These are phyloP conservation scores for Rubus idaeus DNA, from an alignment of 306 rosid genomes.

Conservation along the genomic window DNA sequence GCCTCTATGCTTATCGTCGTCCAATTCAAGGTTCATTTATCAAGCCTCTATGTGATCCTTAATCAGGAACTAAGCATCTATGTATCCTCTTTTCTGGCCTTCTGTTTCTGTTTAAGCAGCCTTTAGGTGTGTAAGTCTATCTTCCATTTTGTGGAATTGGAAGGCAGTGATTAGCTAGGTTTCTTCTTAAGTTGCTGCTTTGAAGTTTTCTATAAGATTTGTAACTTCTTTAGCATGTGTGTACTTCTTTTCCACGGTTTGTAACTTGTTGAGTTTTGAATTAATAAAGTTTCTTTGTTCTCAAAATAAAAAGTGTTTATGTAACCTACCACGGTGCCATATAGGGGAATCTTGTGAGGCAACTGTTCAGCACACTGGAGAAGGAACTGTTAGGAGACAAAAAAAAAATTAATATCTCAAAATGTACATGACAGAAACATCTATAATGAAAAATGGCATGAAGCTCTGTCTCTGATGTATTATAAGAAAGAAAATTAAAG, in stretches of 20 bases:
- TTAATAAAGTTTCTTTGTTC: background rate
- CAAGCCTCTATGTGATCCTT: background rate
- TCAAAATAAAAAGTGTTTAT: background rate
- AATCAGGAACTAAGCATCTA: background rate
- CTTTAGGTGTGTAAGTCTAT: background rate
- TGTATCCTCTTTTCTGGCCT: background rate
- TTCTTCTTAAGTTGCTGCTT: background rate
- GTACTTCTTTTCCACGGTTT: background rate
- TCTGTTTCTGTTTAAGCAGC: background rate
- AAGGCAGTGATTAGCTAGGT: background rate
- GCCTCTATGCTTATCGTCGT: background rate
- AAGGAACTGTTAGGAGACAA: constrained; percentile 66
- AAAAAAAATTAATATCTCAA: constrained; percentile 8
- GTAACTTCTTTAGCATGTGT: background rate
- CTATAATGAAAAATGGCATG: background rate
- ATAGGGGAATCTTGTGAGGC: constrained; percentile 90
- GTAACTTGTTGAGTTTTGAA: background rate
- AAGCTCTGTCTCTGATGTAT: background rate
- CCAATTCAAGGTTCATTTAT: background rate
- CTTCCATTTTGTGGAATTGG: background rate
- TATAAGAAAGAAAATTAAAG: background rate
- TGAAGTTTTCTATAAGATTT: background rate
- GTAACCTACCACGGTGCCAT: constrained; percentile 76
- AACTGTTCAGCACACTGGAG: constrained; percentile 74
- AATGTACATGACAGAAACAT: constrained; percentile 13